Conservation (phyloP, 495 filamentous ascomycete genomes). For the Bacidia rubella region DNA sequence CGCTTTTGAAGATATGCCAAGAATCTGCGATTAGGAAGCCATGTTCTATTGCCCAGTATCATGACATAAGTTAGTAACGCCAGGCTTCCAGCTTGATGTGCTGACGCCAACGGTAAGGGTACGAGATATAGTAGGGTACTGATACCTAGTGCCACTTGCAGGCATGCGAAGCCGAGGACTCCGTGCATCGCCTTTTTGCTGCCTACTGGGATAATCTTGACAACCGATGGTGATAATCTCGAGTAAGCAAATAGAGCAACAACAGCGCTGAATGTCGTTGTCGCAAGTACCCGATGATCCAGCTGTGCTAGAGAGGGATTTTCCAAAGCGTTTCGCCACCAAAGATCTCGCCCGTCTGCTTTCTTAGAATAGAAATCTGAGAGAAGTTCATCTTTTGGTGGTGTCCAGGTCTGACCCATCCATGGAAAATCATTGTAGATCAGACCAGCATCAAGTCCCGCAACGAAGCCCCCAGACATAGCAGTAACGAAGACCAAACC, state of each 20-base stretch:
- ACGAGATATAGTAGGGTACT: conserved; percentile 85
- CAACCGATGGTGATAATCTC: conserved; percentile 46
- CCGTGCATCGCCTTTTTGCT: conserved; percentile 62
- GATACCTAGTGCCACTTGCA: conserved; percentile 80
- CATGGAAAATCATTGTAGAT: conserved; percentile 98
- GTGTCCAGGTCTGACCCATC: conserved; percentile 75
- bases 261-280: conserved; percentile 72
- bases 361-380: conserved; percentile 72
- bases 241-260: conserved; percentile 65
- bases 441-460: conserved; percentile 85
- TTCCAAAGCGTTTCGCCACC: conserved; percentile 94
- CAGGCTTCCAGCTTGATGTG: conserved; percentile 84
- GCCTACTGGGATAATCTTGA: conserved; percentile 46
- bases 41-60: conserved; percentile 53
- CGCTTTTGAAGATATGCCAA: conserved; percentile 25
- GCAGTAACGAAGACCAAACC: conserved; percentile 74
- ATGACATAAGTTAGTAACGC: conserved; percentile 72
- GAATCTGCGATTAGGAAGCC: conserved; percentile 38
- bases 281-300: conserved; percentile 86
- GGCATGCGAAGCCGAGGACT: conserved; percentile 63
- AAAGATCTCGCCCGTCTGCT: conserved; percentile 62
- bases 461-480: conserved; percentile 86
- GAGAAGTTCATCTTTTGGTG: conserved; percentile 71
- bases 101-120: conserved; percentile 72
- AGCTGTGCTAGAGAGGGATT: conserved; percentile 91